A percentile compares a stretch with the other conserved stretches of the same genome.
These are phyloP conservation scores for Aspergillus conjunctus DNA, from an alignment of 495 filamentous ascomycete genomes.

Conservation along the genomic window DNA sequence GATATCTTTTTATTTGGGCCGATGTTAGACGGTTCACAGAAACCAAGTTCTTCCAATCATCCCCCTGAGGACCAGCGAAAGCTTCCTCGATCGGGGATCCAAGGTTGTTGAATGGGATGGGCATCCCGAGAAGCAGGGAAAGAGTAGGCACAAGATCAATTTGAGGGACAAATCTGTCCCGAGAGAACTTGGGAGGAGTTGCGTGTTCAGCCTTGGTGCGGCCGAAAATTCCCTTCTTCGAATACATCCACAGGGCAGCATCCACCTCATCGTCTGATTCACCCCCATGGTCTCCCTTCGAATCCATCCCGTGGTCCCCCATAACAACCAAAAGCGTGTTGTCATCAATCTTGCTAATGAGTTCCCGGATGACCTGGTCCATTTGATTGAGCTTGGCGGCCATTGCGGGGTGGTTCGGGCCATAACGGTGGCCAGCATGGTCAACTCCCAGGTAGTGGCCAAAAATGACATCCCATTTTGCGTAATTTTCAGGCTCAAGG, in stretches of 20 bases:
- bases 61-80: slow-evolving; percentile 69
- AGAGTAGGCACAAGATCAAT: slow-evolving; percentile 95
- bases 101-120: slow-evolving; percentile 97
- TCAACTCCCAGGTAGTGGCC: slow-evolving; percentile 95
- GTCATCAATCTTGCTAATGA: slow-evolving; percentile 76
- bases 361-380: slow-evolving; percentile 72
- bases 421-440: slow-evolving; percentile 95
- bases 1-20: slow-evolving; percentile 88
- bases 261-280: slow-evolving; percentile 95
- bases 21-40: slow-evolving; percentile 73
- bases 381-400: slow-evolving; percentile 87
- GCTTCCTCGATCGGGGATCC: slow-evolving; percentile 92
- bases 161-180: slow-evolving; percentile 81
- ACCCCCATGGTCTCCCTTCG: slow-evolving; percentile 94
- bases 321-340: slow-evolving; percentile 89
- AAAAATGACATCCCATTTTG: slow-evolving; percentile 87
- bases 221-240: slow-evolving; percentile 79
- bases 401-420: slow-evolving; percentile 92
- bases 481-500: slow-evolving; percentile 60
- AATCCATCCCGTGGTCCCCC: slow-evolving; percentile 98
- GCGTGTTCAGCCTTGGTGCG: slow-evolving; percentile 62
- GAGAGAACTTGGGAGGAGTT: slow-evolving; percentile 71
- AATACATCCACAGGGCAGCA: slow-evolving; percentile 98
- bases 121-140: slow-evolving; percentile 81
- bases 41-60: slow-evolving; percentile 73